Evolutionary conservation across 192 early-diverging fungal species (phyloP), one percentile per base, ranked within the genome.

Genomic region (Backusella parvicylindrica): DNA sequence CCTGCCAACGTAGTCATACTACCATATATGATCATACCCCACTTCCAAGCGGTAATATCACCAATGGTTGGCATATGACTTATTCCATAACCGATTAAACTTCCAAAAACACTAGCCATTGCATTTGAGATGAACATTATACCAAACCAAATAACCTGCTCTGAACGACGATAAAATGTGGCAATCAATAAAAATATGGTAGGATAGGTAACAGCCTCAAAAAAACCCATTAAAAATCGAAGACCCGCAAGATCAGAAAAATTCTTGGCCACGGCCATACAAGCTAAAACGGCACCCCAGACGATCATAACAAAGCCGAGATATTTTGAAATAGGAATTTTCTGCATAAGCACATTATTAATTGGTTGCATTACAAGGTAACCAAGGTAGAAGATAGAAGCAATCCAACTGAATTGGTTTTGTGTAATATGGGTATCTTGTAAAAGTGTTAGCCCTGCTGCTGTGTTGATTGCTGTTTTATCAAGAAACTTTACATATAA

Each of bases 361-460:
- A 75, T 71, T n/a, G 73, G 6, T 64, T 80, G 43, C 21, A 70
- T 40, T 2, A 18, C 36, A 18, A 72, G 66, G 18, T 75, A 79
- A 11, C 78, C 78, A 15, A 79, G 36, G n/a, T 75, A 79, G 33
- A 79, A 79, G 9, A 79, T 18, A 4, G 78, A 79, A 5, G 63
- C 73, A n/a, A 77, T 3, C 28, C 32, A 65, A 40, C 75, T 53
- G 36, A 49, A 80, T 5, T 80, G 70, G 26, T 50, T 23, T 36
- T 63, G 49, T 6, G 9, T 37, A 1, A 73, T 68, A 47, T 68
- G 16, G 7, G 75, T 80, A 21, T 80, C 79, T 30, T 37, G 12
- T 0, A 75, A 47, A 23, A 80, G 50, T 7, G 71, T 71, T 15
- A 76, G 66, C 12, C 72, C 71, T 43, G 40, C 12, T 26, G 70